phyloP scores from a whole-genome alignment of 345 rosid genomes.

The Linum usitatissimum region DNA sequence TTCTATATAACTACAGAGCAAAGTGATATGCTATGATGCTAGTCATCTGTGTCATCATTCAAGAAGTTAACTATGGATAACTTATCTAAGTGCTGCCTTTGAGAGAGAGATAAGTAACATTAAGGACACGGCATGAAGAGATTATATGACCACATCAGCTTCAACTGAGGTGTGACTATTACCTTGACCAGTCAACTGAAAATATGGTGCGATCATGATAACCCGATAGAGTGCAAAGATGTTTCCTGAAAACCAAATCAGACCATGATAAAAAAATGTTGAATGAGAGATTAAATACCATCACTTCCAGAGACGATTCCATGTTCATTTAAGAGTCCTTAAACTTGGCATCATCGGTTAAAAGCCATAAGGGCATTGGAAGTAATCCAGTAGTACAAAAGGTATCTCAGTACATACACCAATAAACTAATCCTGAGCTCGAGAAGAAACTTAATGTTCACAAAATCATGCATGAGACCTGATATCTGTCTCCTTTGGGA shows the following conservation, averaged over 20 bases:
- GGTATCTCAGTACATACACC: too few species aligned
- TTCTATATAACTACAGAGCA: background rate
- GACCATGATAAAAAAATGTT: slow-evolving; percentile 8
- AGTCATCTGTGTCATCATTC: background rate
- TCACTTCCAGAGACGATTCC: background rate
- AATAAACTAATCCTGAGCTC: too few species aligned
- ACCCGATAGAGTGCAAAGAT: slow-evolving; percentile 72
- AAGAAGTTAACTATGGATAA: too few species aligned
- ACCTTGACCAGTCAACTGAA: slow-evolving; percentile 98
- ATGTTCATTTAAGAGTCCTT: too few species aligned
- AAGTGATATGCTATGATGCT: background rate
- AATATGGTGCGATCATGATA: slow-evolving; percentile 90
- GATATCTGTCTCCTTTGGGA: background rate
- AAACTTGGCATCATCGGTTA: too few species aligned
- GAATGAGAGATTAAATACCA: background rate
- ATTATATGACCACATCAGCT: background rate
- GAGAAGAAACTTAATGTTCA: too few species aligned
- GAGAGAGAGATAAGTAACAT: background rate
- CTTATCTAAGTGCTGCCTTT: background rate
- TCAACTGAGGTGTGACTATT: slow-evolving; percentile 5
- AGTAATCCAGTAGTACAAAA: too few species aligned
- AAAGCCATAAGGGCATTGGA: too few species aligned
- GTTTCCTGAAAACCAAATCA: slow-evolving; percentile 48
- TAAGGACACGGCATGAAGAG: background rate
- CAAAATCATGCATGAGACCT: too few species aligned